A percentile compares a stretch with the other conserved stretches of the same genome.
These are phyloP conservation scores for Mycena galopus DNA, from an alignment of 768 basidiomycete species.

Conservation along the genomic window DNA sequence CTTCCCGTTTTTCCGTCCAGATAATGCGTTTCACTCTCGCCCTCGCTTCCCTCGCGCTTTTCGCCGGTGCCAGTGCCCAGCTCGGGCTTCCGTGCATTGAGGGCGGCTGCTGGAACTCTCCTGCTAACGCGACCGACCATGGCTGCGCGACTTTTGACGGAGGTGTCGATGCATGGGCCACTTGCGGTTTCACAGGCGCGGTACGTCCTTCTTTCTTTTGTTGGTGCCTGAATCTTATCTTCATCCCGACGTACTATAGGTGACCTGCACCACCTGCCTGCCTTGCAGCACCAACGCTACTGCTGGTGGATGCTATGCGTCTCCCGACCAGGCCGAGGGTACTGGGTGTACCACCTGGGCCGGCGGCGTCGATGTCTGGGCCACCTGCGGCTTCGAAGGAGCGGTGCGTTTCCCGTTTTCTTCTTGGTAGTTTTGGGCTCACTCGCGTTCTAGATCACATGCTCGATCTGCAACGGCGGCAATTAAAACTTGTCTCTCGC, in stretches of 20 bases:
- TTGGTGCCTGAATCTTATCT: not conserved
- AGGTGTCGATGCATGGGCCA: constrained; percentile 14
- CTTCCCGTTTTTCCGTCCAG: not conserved
- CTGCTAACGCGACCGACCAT: constrained; percentile 16
- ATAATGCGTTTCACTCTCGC: constrained; percentile 11
- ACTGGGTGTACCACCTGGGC: constrained; percentile 6
- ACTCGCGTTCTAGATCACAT: not conserved
- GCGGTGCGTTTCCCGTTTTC: constrained; percentile 9
- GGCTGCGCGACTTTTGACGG: constrained; percentile 18
- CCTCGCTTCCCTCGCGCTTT: constrained; percentile 11
- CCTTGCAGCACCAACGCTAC: not conserved
- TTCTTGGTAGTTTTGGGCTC: not conserved
- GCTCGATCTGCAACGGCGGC: not conserved
- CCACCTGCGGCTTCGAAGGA: constrained; percentile 20
- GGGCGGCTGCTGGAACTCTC: constrained; percentile 21
- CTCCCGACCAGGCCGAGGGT: constrained; percentile 8
- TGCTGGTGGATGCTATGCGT: constrained; percentile 15
- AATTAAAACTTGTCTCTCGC: not conserved
- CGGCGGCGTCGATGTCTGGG: constrained; percentile 10
- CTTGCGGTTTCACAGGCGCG: constrained; percentile 18
- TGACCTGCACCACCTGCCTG: constrained; percentile 23
- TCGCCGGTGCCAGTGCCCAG: constrained; percentile 5
- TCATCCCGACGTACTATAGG: not conserved
- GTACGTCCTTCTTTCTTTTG: not conserved
- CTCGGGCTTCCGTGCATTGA: not conserved